Evolutionary conservation across 331 rosid species (phyloP).

Genomic region (Prunus yedoensis): DNA sequence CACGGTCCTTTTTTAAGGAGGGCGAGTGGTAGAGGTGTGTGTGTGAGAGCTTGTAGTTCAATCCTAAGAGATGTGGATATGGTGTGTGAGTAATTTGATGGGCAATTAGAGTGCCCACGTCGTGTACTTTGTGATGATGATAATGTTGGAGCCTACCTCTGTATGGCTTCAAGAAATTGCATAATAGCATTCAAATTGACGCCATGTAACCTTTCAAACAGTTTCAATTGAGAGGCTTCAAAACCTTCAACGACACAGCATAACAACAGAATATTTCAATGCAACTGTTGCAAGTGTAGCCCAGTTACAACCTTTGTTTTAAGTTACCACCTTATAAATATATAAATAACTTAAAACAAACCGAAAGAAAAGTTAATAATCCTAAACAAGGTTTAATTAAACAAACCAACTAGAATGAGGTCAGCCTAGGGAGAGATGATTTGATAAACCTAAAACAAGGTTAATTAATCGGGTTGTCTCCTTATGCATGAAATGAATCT

Average conservation of each 20-base stretch:
- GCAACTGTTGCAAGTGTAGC: conserved; percentile 1
- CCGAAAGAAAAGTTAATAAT: too few relatives aligned
- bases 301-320: too few relatives aligned
- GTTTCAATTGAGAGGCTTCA: not conserved
- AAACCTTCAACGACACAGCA: not conserved
- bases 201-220: conserved; percentile 6
- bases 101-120: conserved; percentile 83
- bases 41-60: conserved; percentile 11
- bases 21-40: conserved; percentile 36
- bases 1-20: not conserved
- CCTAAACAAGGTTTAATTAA: too few relatives aligned
- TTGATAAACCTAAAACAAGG: not conserved
- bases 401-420: too few relatives aligned
- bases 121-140: conserved; percentile 31
- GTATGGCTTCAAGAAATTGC: not conserved
- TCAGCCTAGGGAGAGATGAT: too few relatives aligned
- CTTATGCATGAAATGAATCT: not conserved
- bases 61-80: conserved; percentile 51
- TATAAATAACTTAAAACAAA: too few relatives aligned
- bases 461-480: not conserved
- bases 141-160: conserved; percentile 39
- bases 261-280: conserved; percentile 7
- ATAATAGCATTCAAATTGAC: not conserved
- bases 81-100: conserved; percentile 39
- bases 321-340: too few relatives aligned